A percentile compares a stretch with the other conserved stretches of the same genome.
These are phyloP conservation scores for Pycnococcus provasolii DNA, from an alignment of 139 green algal genomes.

Conservation along the genomic window DNA sequence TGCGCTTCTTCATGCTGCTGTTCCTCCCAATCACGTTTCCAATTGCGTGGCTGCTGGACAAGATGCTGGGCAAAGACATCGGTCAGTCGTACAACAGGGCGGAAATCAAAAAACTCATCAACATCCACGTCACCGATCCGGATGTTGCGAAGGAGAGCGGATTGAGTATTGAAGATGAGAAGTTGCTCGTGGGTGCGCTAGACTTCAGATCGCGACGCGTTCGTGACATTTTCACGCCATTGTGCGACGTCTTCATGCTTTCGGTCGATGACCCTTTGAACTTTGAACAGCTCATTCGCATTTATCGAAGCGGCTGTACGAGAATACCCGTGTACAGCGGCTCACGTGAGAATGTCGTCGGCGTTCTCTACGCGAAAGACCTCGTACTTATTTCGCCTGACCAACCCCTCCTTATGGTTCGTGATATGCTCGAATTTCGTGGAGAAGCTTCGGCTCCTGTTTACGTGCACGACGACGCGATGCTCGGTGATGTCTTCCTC, in stretches of 20 bases:
- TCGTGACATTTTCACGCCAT: constrained; percentile 60
- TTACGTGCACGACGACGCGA: constrained; percentile 35
- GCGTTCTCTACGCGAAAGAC: constrained; percentile 57
- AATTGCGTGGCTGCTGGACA: constrained; percentile 12
- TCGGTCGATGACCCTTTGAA: constrained; percentile 32
- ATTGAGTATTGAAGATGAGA: constrained; percentile 46
- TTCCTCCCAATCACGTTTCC: constrained; percentile 11
- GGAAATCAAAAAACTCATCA: constrained; percentile 53
- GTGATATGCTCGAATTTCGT: constrained; percentile 49
- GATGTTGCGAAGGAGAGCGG: constrained; percentile 36
- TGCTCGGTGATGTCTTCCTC: constrained; percentile 44
- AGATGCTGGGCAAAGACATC: constrained; percentile 45
- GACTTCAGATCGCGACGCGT: constrained; percentile 73
- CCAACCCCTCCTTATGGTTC: no score
- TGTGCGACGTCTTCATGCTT: constrained; percentile 72
- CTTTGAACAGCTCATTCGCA: constrained; percentile 45
- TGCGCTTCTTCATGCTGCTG: constrained; percentile 17
- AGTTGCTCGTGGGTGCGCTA: constrained; percentile 63
- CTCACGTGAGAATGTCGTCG: constrained; percentile 44
- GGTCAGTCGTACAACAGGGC: constrained; percentile 36
- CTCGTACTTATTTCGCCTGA: constrained; percentile 60
- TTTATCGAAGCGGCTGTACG: constrained; percentile 50
- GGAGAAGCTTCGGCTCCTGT: neutral
- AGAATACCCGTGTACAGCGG: constrained; percentile 53
- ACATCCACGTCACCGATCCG: constrained; percentile 47